Base-by-base conservation (phyloP, 1,284 basidiomycete genomes). In the Ganoderma lucidum region DNA sequence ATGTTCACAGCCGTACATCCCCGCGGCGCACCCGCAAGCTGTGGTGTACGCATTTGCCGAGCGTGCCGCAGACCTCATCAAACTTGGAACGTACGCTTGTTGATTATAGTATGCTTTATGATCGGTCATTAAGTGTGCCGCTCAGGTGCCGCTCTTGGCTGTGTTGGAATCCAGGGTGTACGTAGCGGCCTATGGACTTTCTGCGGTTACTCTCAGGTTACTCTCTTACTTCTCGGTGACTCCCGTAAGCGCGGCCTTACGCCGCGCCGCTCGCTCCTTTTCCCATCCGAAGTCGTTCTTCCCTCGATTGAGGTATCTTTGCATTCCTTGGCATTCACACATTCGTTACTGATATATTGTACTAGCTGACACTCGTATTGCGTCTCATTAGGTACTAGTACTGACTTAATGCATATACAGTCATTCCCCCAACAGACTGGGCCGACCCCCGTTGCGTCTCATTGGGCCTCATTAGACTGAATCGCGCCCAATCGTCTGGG, bases 41-140 rank as follows among this genome's bases (percentile, higher is more conserved):
- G 56, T 63, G 19, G 62, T 73, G 8, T 73, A 75, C 42, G 71
- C 70, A 6, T 45, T 75, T 30, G 74, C 74, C n/a, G 74, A 75
- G 66, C 67, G 74, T 3, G 70, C 65, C 3, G 74, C 74, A 12
- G 69, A 71, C 15, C 53, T 75, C 35, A 73, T 73, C 64, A 72
- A 71, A 65, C 44, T 19, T n/a, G 70, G 62, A 55, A 45, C n/a
- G 35, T 45, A 12, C 2, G 19, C 6, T 28, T 67, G 65, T 23
- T 67, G 59, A 55, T 45, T 19, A 6, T 9, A 41, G n/a, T 48
- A n/a, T 48, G 44, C 17, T 45, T 19, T 17, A 6, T 6, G 44
- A 45, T 44, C 15, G 42, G 17, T 17, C 15, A 44, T 44, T 44
- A 45, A 19, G 44, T 45, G 6, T 45, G 44, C 44, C 23, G 23